Evolutionary conservation across 208 protist genomes (phyloP).

Genomic region (Herpetomonas muscarum): DNA sequence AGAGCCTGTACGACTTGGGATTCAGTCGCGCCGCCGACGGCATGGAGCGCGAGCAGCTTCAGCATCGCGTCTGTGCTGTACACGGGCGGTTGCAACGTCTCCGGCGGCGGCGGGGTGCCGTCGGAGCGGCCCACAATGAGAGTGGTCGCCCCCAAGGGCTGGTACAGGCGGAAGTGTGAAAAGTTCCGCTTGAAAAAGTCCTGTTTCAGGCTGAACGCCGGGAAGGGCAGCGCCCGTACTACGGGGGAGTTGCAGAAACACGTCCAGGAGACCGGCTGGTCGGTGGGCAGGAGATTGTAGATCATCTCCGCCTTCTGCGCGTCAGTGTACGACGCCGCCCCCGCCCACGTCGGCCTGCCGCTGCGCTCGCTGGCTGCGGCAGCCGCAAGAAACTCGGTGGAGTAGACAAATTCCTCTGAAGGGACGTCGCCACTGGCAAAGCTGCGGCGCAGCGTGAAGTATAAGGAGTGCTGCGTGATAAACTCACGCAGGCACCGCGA

Average conservation of each 20-base stretch:
- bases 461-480: constrained; percentile 64
- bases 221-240: background rate
- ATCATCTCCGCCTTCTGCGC: constrained; percentile 27
- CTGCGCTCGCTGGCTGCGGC: background rate
- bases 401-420: constrained; percentile 41
- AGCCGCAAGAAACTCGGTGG: constrained; percentile 21
- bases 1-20: constrained; percentile 33
- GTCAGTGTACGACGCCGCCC: background rate
- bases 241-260: constrained; percentile 9
- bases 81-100: constrained; percentile 38
- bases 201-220: constrained; percentile 16
- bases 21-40: constrained; percentile 41
- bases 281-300: constrained; percentile 21
- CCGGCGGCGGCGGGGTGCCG: constrained; percentile 14
- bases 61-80: constrained; percentile 38
- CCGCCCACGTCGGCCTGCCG: background rate
- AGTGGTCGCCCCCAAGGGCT: constrained; percentile 19
- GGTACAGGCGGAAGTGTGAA: constrained; percentile 14
- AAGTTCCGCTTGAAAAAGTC: constrained; percentile 20
- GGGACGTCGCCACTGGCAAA: constrained; percentile 1
- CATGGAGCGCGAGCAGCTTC: constrained; percentile 64
- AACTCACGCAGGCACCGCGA: constrained; percentile 28
- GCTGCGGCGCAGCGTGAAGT: constrained; percentile 34
- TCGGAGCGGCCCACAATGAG: constrained; percentile 36
- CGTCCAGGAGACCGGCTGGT: constrained; percentile 23